Evolutionary conservation across 805 yeast genomes (phyloP), one percentile per base, ranked within the genome.

Genomic region (Metschnikowia anglica): DNA sequence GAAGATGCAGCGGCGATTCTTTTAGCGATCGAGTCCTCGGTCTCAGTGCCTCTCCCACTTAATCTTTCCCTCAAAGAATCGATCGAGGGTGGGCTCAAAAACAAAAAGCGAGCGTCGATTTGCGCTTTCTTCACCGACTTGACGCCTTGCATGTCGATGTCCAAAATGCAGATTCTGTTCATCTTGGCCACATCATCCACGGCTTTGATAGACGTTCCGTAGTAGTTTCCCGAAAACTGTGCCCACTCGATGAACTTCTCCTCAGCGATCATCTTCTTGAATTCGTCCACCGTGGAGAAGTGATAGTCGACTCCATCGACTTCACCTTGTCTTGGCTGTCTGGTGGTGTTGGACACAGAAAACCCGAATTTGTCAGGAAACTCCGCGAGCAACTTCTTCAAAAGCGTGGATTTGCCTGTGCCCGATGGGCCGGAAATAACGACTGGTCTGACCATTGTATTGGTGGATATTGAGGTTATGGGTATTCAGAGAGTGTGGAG

Each of bases 61-160:
- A 93, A 78, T 68, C 99, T 81, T 47, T 69, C 64, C 60, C 79
- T 79, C 58, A 93, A 77, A 41, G 74, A 80, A 41, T 88, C 96
- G 52, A 89, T 70, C 15, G 93, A 83, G 23, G 99, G 99, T 25
- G 99, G 99, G 30, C 96, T 84, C 48, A 93, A 65, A 61, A 93
- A 93, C 54, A 93, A 70, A 65, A 64, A 93, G 63, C 90, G 77
- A 21, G 99, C 97, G 55, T 87, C 80, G 56, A 93, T 74, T 53
- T 79, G 79, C 13, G 96, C 80, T 42, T 79, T 69, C 70, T 93
- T 93, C 52, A 93, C 97, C 19, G 88, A 76, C 70, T 86, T 84
- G 58, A 93, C 99, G 53, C 99, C 99, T 72, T 93, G 98, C 97
- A 91, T 90, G 77, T 93, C 99, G 53, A 93, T 93, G 68, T 93